These are phyloP conservation scores for Lolium rigidum DNA, from an alignment of 176 grass and related monocot species.

Conservation along the genomic window DNA sequence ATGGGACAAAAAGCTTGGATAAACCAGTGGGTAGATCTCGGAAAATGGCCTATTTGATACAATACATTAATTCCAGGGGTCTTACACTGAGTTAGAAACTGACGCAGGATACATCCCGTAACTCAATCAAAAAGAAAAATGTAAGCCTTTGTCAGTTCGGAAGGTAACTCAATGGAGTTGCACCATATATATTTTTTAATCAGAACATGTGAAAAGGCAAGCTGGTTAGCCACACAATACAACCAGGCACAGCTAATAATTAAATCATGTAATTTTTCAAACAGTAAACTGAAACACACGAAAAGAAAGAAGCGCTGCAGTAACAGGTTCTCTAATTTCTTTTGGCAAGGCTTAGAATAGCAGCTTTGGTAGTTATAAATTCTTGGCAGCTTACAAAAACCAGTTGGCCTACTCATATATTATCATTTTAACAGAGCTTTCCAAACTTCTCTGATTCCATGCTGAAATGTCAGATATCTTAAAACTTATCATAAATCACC, in stretches of 20 bases:
- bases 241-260: background rate
- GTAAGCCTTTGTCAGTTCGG: background rate
- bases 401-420: background rate
- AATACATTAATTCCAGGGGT: background rate
- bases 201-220: background rate
- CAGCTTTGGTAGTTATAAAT: background rate
- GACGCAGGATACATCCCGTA: background rate
- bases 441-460: background rate
- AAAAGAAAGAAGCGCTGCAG: background rate
- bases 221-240: background rate
- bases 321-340: constrained; percentile 22
- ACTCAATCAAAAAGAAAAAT: background rate
- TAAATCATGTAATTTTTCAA: background rate
- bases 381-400: background rate
- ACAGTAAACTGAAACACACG: background rate
- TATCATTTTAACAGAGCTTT: background rate
- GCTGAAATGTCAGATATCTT: background rate
- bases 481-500: background rate
- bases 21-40: background rate
- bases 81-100: background rate
- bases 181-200: background rate
- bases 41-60: background rate
- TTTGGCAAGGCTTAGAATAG: constrained; percentile 2
- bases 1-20: background rate
- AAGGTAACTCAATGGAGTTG: background rate